These are phyloP conservation scores for Suhomyces sp. DNA, from an alignment of 805 yeast species.

Conservation along the genomic window DNA sequence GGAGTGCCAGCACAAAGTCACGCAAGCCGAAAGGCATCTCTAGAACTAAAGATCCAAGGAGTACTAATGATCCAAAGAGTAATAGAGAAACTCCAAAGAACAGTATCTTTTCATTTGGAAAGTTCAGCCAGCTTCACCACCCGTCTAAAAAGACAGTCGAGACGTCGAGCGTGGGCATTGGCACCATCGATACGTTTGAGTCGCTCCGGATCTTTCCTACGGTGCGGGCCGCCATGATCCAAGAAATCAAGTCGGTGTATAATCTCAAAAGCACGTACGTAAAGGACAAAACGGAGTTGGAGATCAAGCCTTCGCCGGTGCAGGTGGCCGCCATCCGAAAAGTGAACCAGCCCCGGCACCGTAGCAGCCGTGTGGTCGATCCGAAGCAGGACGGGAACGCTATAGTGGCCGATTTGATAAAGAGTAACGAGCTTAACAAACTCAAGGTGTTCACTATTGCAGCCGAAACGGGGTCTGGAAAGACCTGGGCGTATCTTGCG, in stretches of 20 bases:
- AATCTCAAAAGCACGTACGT: constrained; percentile 32
- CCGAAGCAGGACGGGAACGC: constrained; percentile 16
- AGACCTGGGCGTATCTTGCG: constrained; percentile 86
- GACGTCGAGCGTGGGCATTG: constrained; percentile 18
- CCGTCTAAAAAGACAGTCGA: constrained; percentile 10
- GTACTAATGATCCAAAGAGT: not conserved
- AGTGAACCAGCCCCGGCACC: constrained; percentile 43
- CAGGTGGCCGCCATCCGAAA: constrained; percentile 72
- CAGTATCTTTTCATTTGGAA: constrained; percentile 15
- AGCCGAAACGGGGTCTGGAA: constrained; percentile 97
- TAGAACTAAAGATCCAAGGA: no score
- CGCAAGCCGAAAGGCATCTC: not conserved
- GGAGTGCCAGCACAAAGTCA: not conserved
- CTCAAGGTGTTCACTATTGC: constrained; percentile 74
- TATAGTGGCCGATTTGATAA: constrained; percentile 25
- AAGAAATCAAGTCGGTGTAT: constrained; percentile 46
- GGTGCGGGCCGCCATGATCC: constrained; percentile 57
- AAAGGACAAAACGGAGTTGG: constrained; percentile 27
- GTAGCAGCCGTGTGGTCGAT: constrained; percentile 21
- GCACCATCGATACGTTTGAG: constrained; percentile 60
- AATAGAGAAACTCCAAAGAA: not conserved
- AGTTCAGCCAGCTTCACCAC: constrained; percentile 19
- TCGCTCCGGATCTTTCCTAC: constrained; percentile 64
- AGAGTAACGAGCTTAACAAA: constrained; percentile 27
- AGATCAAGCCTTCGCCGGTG: constrained; percentile 68